A percentile compares a stretch with the other conserved stretches of the same genome.
These are phyloP conservation scores for Podospora appendiculata DNA, from an alignment of 495 filamentous ascomycete species.

Conservation along the genomic window DNA sequence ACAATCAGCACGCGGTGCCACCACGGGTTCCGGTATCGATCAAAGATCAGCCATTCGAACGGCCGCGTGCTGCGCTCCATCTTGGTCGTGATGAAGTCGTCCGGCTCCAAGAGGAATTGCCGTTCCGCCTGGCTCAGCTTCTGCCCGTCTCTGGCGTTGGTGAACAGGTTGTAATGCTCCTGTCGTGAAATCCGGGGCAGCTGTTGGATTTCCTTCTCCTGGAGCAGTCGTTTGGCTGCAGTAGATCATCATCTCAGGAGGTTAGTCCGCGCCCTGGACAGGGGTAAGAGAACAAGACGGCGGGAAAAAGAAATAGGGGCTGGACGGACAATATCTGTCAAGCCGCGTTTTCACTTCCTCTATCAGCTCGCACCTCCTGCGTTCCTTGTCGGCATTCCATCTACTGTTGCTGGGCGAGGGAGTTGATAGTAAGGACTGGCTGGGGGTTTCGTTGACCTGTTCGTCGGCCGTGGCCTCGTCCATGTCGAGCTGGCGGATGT, in stretches of 20 bases:
- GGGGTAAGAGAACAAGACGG: not conserved
- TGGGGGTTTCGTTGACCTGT: not conserved
- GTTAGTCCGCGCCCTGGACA: not conserved
- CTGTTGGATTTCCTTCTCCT: not conserved
- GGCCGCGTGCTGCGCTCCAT: not conserved
- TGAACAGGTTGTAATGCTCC: not conserved
- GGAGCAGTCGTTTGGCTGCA: not conserved
- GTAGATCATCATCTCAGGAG: not conserved
- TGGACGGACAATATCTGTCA: not conserved
- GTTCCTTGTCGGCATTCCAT: not conserved
- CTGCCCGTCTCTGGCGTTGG: not conserved
- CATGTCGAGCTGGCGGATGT: slow-evolving; percentile 1
- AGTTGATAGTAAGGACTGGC: not conserved
- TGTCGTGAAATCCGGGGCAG: not conserved
- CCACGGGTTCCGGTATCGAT: no score
- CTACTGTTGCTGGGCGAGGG: not conserved
- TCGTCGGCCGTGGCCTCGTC: not conserved
- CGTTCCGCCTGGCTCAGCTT: not conserved
- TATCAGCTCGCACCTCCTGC: not conserved
- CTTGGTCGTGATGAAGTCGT: slow-evolving; percentile 6
- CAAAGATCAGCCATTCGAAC: slow-evolving; percentile 4
- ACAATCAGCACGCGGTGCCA: no score
- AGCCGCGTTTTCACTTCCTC: not conserved
- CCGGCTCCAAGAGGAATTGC: not conserved
- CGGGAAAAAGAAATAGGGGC: not conserved